These are phyloP conservation scores for Lithocarpus polystachyus DNA, from an alignment of 306 rosid genomes.

Conservation along the genomic window DNA sequence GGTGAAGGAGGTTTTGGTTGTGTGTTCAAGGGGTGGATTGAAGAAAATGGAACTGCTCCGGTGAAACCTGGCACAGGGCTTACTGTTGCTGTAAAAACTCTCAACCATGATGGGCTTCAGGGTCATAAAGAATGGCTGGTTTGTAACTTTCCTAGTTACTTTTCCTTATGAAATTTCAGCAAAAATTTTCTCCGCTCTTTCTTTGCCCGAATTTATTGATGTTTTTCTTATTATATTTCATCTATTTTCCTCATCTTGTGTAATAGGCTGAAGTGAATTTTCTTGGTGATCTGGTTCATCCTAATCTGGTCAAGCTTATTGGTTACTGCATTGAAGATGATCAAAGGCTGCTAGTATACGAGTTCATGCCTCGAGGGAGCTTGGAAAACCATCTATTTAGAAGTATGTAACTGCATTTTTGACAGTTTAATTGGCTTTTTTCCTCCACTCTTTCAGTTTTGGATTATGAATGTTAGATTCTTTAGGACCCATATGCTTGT, in stretches of 20 bases:
- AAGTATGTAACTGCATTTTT: constrained; percentile 51
- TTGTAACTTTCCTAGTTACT: constrained; percentile 31
- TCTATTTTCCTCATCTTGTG: constrained; percentile 19
- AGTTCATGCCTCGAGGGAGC: constrained; percentile 99
- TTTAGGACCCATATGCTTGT: not conserved
- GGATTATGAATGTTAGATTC: not conserved
- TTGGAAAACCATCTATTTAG: constrained; percentile 94
- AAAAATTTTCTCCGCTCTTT: not conserved
- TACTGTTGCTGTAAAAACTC: constrained; percentile 96
- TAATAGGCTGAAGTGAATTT: constrained; percentile 91
- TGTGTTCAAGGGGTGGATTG: constrained; percentile 98
- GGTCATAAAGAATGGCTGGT: constrained; percentile 99
- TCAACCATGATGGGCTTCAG: constrained; percentile 97
- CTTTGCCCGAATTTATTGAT: not conserved
- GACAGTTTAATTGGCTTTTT: not conserved
- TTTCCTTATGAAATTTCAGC: not conserved
- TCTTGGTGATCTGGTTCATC: constrained; percentile 92
- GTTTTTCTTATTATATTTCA: not conserved
- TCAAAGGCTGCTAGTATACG: constrained; percentile 89
- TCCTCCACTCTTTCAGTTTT: not conserved
- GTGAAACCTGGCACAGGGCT: constrained; percentile 99
- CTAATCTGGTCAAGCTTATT: constrained; percentile 83
- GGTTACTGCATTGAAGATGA: constrained; percentile 98
- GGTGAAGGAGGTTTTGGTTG: constrained; percentile 99
- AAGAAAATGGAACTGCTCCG: constrained; percentile 98